Evolutionary conservation across 2,329 filamentous ascomycete genomes (phyloP).

Genomic region (Cryphonectria naterciae): DNA sequence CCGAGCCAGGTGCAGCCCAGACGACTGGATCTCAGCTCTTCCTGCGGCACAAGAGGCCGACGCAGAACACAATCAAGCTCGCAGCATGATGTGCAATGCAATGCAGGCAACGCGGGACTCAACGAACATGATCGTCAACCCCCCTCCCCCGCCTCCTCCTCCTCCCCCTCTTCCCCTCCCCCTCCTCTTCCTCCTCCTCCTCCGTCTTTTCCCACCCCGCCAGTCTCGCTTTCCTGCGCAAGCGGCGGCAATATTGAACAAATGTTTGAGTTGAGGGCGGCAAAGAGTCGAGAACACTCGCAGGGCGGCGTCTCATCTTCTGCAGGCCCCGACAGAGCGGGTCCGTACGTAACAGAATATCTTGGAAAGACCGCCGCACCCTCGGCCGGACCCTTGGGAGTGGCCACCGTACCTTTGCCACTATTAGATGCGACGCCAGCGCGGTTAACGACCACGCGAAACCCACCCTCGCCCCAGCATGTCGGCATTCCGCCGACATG

Average conservation of each 20-base stretch:
- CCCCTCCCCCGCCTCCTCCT: neutral
- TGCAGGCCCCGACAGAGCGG: conserved; percentile 19
- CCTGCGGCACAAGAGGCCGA: neutral
- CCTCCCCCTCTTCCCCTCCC: neutral
- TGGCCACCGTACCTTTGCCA: neutral
- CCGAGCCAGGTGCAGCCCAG: neutral
- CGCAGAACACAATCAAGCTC: conserved; percentile 13
- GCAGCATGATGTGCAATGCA: conserved; percentile 11
- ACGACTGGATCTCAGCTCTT: conserved; percentile 2
- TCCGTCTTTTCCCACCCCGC: neutral
- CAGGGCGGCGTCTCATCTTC: neutral
- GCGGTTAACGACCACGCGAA: conserved; percentile 4
- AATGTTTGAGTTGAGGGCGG: neutral
- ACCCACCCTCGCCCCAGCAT: neutral
- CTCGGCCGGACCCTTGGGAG: conserved; percentile 3
- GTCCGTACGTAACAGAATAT: conserved; percentile 27
- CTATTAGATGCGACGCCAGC: conserved; percentile 13
- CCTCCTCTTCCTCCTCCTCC: neutral
- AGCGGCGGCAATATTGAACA: conserved; percentile 7
- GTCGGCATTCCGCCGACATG: conserved; percentile 10
- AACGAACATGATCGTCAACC: neutral
- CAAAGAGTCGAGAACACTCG: conserved; percentile 6
- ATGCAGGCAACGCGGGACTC: conserved; percentile 10
- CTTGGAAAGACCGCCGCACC: neutral
- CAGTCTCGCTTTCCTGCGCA: conserved; percentile 8